Evolutionary conservation across 306 rosid genomes (phyloP), one percentile per base, ranked within the genome.

Genomic region (Vigna unguiculata): DNA sequence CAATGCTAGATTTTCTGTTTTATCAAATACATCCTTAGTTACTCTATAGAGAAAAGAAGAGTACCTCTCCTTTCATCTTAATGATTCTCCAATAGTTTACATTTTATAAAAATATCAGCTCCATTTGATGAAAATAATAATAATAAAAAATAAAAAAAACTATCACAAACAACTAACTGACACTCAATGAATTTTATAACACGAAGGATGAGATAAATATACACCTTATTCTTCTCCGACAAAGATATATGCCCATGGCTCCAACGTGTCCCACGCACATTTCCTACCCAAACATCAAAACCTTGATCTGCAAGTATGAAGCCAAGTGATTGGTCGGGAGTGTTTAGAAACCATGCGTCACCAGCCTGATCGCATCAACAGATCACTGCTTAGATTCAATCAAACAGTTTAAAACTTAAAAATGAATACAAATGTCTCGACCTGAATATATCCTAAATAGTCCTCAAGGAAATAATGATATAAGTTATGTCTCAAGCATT

Each of bases 281-380:
- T 95, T 81, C 97, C 98, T 17, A 90, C 93, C 98, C 98, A 95
- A 58, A 95, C 97, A 87, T 90, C 98, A 32, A 92, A 95, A 49
- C 93, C 97, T n/a, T 72, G 82, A 88, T 90, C 97, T n/a, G 97
- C 97, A 62, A 95, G 97, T 85, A 90, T 81, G 87, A 86, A 95
- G 70, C 98, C 98, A 78, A 95, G 67, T 47, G 97, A 95, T 75
- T 95, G 93, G 45, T 85, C 84, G 1, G 91, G 91, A 62, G 83
- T 80, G 82, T 95, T 88, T 49, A 95, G 88, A 82, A 95, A 95
- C 97, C 98, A 95, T 21, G 82, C 91, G 85, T 95, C 98, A 62
- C 98, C 98, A 51, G 82, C 96, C 98, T 94, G 88, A 65, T 75
- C 71, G 64, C 38, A 78, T 79, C 80, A 74, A 74, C 36, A 61